Conservation (phyloP, 2,329 filamentous ascomycete genomes). For the Colletotrichum costaricense region DNA sequence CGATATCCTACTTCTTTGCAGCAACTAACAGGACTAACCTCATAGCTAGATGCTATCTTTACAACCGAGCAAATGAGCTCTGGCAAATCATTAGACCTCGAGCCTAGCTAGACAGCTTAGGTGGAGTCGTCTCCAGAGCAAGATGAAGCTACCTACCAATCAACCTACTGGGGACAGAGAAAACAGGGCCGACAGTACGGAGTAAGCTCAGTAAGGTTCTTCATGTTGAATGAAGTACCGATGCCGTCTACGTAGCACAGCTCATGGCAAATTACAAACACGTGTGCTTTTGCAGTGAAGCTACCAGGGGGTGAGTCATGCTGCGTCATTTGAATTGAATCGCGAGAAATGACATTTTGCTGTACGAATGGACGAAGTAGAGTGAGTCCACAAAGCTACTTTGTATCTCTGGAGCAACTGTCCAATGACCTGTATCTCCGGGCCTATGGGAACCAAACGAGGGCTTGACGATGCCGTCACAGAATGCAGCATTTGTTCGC, state of each 20-base stretch:
- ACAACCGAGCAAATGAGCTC: not conserved
- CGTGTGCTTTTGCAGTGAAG: not conserved
- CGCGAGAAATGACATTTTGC: not conserved
- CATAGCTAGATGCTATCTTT: not conserved
- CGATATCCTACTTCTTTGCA: not conserved
- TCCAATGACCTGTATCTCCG: not conserved
- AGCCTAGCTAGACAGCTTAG: constrained; percentile 7
- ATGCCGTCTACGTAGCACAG: not conserved
- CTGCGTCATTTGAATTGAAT: constrained; percentile 9
- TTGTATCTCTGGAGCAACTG: not conserved
- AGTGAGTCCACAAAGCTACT: not conserved
- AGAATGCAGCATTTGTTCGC: not conserved
- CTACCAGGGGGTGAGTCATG: constrained; percentile 22
- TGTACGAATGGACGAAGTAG: not conserved
- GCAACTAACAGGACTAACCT: not conserved
- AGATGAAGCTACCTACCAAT: constrained; percentile 22
- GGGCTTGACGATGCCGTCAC: not conserved
- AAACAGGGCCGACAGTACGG: constrained; percentile 4
- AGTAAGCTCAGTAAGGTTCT: constrained; percentile 10
- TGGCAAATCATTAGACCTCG: not conserved
- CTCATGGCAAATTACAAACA: not conserved
- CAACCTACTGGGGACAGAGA: not conserved
- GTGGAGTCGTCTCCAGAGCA: constrained; percentile 12
- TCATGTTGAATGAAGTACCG: not conserved
- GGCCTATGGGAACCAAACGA: not conserved